Evolutionary conservation across 2,329 filamentous ascomycete genomes (phyloP).

Genomic region (Xylaria sp.): DNA sequence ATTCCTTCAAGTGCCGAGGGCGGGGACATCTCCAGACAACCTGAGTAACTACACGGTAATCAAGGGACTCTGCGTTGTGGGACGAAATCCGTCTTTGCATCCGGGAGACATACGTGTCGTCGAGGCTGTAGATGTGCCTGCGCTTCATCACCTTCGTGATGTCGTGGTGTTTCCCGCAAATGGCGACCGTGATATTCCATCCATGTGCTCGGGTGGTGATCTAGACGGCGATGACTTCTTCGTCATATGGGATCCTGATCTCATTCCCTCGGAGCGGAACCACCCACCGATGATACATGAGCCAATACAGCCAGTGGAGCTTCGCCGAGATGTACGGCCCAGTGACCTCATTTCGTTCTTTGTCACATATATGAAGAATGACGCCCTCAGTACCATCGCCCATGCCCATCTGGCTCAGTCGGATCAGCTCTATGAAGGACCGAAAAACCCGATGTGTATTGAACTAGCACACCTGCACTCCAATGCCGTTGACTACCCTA

Average conservation of each 20-base stretch:
- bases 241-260: conserved; percentile 84
- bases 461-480: conserved; percentile 85
- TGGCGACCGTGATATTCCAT: conserved; percentile 85
- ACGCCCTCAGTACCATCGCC: conserved; percentile 83
- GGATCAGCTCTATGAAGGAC: conserved; percentile 71
- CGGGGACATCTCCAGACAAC: conserved; percentile 64
- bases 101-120: conserved; percentile 92
- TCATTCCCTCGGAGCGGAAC: conserved; percentile 75
- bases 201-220: conserved; percentile 96
- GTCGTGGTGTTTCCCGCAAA: conserved; percentile 87
- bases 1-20: conserved; percentile 81
- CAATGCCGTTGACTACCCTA: conserved; percentile 91
- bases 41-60: conserved; percentile 71
- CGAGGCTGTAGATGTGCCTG: conserved; percentile 78
- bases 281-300: conserved; percentile 81
- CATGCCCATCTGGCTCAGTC: conserved; percentile 82
- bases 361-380: conserved; percentile 91
- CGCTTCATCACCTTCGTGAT: conserved; percentile 81
- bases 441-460: conserved; percentile 76
- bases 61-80: conserved; percentile 82
- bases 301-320: conserved; percentile 64
- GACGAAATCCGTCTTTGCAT: conserved; percentile 92
- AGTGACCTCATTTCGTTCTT: conserved; percentile 86
- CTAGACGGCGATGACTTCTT: conserved; percentile 97
- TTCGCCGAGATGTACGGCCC: conserved; percentile 73